Percentiles rank a stretch among this genome's conserved stretches.
phyloP scores from a whole-genome alignment of 495 filamentous ascomycete genomes.

The Halenospora varia region DNA sequence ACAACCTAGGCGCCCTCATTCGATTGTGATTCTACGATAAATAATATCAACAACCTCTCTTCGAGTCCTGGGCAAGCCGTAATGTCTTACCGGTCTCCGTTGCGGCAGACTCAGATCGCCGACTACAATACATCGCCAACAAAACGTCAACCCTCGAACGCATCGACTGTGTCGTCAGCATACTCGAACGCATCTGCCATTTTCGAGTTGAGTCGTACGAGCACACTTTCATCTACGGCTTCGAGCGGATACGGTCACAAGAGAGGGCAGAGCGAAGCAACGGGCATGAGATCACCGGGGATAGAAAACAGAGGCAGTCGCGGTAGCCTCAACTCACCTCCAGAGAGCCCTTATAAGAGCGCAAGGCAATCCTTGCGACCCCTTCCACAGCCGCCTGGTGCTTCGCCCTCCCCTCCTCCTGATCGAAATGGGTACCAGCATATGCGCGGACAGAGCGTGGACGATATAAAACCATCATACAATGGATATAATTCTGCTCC shows the following conservation, averaged over 20 bases:
- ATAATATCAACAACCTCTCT: background rate
- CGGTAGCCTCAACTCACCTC: conserved; percentile 35
- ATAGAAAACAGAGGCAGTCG: conserved; percentile 5
- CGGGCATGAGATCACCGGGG: conserved; percentile 38
- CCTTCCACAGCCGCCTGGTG: conserved; percentile 62
- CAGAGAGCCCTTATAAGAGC: conserved; percentile 58
- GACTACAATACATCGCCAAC: conserved; percentile 49
- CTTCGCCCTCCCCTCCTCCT: conserved; percentile 39
- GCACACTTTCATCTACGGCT: conserved; percentile 70
- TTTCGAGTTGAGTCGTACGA: conserved; percentile 65
- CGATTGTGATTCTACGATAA: conserved; percentile 1
- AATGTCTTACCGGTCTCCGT: conserved; percentile 51
- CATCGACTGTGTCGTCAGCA: conserved; percentile 72
- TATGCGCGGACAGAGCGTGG: conserved; percentile 41
- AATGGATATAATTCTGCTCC: conserved; percentile 30
- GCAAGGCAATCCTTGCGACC: conserved; percentile 75
- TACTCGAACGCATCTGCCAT: conserved; percentile 67
- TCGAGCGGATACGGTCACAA: conserved; percentile 69
- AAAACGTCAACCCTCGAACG: conserved; percentile 72
- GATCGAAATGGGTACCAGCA: conserved; percentile 11
- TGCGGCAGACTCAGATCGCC: conserved; percentile 60
- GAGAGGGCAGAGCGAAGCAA: conserved; percentile 72
- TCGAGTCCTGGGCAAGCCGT: conserved; percentile 23
- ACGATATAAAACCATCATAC: conserved; percentile 39
- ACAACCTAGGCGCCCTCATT: conserved; percentile 9